These are phyloP conservation scores for Fusarium xylarioides DNA, from an alignment of 2,329 filamentous ascomycete species.

Conservation along the genomic window DNA sequence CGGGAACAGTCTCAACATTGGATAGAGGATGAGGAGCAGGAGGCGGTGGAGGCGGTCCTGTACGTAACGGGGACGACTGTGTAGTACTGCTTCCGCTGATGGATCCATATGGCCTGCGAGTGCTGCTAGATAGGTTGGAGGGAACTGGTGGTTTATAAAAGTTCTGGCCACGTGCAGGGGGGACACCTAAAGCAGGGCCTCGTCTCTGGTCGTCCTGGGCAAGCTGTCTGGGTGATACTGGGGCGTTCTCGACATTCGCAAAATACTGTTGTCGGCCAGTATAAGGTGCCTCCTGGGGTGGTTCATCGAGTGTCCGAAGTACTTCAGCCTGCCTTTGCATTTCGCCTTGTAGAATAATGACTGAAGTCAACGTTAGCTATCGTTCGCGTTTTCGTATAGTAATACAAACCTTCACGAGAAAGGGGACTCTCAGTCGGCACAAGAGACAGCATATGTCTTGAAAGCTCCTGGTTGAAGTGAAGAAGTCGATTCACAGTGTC, in stretches of 20 bases:
- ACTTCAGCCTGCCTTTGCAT: constrained; percentile 69
- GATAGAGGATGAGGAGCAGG: constrained; percentile 73
- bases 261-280: constrained; percentile 75
- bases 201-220: constrained; percentile 86
- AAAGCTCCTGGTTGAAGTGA: constrained; percentile 86
- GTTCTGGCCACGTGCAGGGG: constrained; percentile 64
- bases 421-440: constrained; percentile 80
- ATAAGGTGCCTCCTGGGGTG: constrained; percentile 71
- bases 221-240: constrained; percentile 87
- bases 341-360: constrained; percentile 65
- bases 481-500: constrained; percentile 77
- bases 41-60: constrained; percentile 71
- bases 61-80: constrained; percentile 77
- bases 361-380: constrained; percentile 48
- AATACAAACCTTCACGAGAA: constrained; percentile 79
- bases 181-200: constrained; percentile 72
- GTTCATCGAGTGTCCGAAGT: constrained; percentile 67
- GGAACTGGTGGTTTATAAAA: constrained; percentile 82
- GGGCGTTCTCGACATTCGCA: constrained; percentile 74
- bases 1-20: constrained; percentile 68
- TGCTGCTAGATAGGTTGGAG: constrained; percentile 80
- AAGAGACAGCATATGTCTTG: constrained; percentile 76
- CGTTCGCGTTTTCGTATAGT: background rate
- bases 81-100: constrained; percentile 75
- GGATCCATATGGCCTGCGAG: constrained; percentile 84